Conservation (phyloP, 352 stramenopile genomes). For the Phytophthora meadii region DNA sequence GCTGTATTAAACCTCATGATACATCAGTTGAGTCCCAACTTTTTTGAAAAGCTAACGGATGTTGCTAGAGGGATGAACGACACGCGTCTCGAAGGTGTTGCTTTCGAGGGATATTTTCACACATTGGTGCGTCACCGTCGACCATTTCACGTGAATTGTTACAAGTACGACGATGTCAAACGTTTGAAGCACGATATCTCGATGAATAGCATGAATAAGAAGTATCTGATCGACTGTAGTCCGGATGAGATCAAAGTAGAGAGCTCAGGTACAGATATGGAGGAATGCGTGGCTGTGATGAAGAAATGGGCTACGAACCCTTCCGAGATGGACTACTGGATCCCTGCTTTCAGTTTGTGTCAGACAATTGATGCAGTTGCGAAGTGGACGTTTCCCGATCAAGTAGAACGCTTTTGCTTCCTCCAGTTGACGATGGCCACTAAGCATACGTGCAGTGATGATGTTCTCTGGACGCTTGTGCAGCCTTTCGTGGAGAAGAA, state of each 20-base stretch:
- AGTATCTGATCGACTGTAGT: too few relatives aligned
- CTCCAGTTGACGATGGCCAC: too few relatives aligned
- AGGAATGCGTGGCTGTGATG: conserved; percentile 14
- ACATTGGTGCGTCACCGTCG: conserved; percentile 1
- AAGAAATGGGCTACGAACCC: conserved; percentile 14
- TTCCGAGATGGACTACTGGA: conserved; percentile 30
- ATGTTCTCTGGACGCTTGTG: too few relatives aligned
- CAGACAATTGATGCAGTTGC: conserved; percentile 26
- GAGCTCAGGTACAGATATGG: not conserved
- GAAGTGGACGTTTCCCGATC: conserved; percentile 16
- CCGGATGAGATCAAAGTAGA: not conserved
- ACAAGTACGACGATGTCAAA: not conserved
- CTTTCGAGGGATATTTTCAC: conserved; percentile 10
- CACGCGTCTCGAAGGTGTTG: conserved; percentile 5
- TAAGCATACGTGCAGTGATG: too few relatives aligned
- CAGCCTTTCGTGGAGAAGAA: too few relatives aligned
- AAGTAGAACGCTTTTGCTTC: not conserved
- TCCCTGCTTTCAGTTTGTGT: conserved; percentile 16
- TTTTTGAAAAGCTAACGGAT: too few relatives aligned
- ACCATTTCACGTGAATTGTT: not conserved
- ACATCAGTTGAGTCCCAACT: not conserved
- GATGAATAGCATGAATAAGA: too few relatives aligned
- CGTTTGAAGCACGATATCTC: too few relatives aligned
- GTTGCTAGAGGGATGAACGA: conserved; percentile 6
- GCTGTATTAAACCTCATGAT: not conserved